Evolutionary conservation across 2,329 filamentous ascomycete species (phyloP).

Genomic region (Epichloe glyceriae): DNA sequence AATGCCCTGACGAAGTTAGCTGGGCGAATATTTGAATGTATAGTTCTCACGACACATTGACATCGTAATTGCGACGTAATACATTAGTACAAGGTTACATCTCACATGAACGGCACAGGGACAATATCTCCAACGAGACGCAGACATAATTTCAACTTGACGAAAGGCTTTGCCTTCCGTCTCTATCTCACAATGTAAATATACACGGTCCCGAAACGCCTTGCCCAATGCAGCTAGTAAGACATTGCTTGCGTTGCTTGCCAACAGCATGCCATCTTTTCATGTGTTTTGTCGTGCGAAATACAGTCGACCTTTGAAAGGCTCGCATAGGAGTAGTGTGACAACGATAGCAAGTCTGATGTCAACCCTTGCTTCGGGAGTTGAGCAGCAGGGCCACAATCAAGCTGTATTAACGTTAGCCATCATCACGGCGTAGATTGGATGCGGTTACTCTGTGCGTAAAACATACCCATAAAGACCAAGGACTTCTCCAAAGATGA

Average conservation of each 20-base stretch:
- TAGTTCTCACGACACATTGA: too few species aligned
- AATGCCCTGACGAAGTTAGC: background rate
- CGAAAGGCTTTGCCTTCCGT: background rate
- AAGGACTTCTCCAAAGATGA: constrained; percentile 96
- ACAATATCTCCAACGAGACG: background rate
- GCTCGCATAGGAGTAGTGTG: background rate
- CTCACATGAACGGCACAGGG: background rate
- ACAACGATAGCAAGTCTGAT: constrained; percentile 5
- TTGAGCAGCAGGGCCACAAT: constrained; percentile 91
- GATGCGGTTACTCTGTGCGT: too few species aligned
- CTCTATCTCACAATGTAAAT: constrained; percentile 16
- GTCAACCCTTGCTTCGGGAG: constrained; percentile 60
- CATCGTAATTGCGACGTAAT: background rate
- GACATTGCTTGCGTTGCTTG: constrained; percentile 4
- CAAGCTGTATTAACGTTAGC: constrained; percentile 40
- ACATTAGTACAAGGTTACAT: background rate
- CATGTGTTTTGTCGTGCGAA: background rate
- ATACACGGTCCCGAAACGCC: constrained; percentile 26
- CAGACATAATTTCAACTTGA: background rate
- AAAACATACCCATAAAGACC: constrained; percentile 80
- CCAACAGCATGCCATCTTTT: background rate
- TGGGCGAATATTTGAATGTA: too few species aligned
- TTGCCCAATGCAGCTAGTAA: constrained; percentile 22
- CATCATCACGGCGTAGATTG: background rate
- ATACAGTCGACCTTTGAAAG: background rate